Base-by-base conservation (phyloP, 768 basidiomycete species). In the Tylopilus cervinicoccineus region DNA sequence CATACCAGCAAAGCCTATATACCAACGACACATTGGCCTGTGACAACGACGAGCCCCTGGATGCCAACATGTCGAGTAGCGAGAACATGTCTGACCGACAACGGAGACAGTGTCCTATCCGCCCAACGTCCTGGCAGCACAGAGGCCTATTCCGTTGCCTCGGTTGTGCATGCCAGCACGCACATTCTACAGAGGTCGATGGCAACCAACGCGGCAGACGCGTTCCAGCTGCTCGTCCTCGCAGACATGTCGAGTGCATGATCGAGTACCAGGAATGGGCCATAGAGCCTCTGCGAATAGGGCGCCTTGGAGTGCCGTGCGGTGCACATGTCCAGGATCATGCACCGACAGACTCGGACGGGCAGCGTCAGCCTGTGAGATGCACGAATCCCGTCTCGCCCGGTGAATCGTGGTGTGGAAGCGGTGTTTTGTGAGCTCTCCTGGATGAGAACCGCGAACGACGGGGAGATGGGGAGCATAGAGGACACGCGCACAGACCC, bases 241-340 rank as follows among this genome's bases (percentile, higher is more conserved):
- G 48, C 37, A 19, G 37, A 50, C 14, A 39, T 38, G 43, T 46
- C 34, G 34, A 36, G 34, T 36, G 34, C n/a, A 33, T 50, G 37
- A 47, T 47, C 20, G 49, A 50, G 44, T 39, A 14, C 20, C 31
- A 39, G 24, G 38, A 38, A 20, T 38, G 22, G 38, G 22, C 38
- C 5, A 24, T n/a, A 10, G 22, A 6, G 19, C 13, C 2, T 38
- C 22, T 16, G 5, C 20, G 36, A 38, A 8, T 38, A 11, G 36
- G 20, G 22, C 1, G 36, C 36, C 10, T 20, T 38, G 2, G 36
- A 38, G 19, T 6, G 22, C 36, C 36, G 17, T 14, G 19, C 36
- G 6, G 22, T 38, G 36, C 22, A 22, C 4, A 13, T 13, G 20
- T 38, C n/a, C n/a, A n/a, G n/a, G n/a, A 22, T 22, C 36, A 23